Evolutionary conservation across 225 moss, liverwort and hornwort species (phyloP).

Genomic region (Bryum argenteum): DNA sequence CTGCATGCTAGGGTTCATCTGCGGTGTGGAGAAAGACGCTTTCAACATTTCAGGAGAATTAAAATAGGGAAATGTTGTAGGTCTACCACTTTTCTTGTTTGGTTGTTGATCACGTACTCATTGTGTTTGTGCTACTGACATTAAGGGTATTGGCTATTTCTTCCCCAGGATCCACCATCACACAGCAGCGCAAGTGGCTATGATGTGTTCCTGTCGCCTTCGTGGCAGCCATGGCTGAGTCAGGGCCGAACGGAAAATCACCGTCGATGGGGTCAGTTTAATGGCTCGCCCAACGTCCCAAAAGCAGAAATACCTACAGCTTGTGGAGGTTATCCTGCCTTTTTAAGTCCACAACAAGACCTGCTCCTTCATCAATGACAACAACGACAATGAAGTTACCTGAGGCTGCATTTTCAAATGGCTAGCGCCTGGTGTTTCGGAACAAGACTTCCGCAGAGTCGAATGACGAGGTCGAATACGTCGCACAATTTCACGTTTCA

Average conservation of each 20-base stretch:
- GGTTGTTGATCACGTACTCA: not conserved
- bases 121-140: constrained; percentile 22
- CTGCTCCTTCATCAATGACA: constrained; percentile 62
- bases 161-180: constrained; percentile 42
- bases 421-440: constrained; percentile 20
- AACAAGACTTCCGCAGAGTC: constrained; percentile 23
- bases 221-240: constrained; percentile 61
- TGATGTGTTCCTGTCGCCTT: constrained; percentile 52
- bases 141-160: constrained; percentile 17
- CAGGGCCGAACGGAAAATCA: constrained; percentile 45
- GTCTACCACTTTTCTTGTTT: not conserved
- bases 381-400: not conserved
- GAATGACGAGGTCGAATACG: constrained; percentile 18
- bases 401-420: constrained; percentile 23
- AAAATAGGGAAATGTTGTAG: not conserved
- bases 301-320: constrained; percentile 45
- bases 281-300: constrained; percentile 30
- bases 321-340: constrained; percentile 60
- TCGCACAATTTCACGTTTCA: constrained; percentile 31
- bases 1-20: constrained; percentile 15
- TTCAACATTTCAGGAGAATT: not conserved
- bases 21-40: not conserved
- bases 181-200: constrained; percentile 43
- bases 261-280: constrained; percentile 50
- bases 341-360: constrained; percentile 60